These are phyloP conservation scores for Wickerhamomyces chaumierensis DNA, from an alignment of 805 yeast genomes.

Conservation along the genomic window DNA sequence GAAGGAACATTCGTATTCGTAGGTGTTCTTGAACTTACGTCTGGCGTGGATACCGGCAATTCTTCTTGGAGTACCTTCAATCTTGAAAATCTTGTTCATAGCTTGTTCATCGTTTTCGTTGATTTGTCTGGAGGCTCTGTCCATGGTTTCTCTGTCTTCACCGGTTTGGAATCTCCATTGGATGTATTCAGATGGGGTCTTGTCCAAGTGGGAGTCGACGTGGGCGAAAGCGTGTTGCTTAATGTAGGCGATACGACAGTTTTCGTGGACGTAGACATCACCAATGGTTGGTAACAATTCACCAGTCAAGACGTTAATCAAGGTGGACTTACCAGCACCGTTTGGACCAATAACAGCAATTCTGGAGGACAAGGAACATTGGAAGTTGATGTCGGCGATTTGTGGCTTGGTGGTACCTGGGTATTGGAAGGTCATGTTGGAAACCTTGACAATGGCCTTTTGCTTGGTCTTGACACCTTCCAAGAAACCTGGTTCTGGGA, in stretches of 20 bases:
- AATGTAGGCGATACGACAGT: constrained; percentile 99
- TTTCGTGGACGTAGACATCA: constrained; percentile 99
- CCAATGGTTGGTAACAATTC: constrained; percentile 96
- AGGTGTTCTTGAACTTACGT: constrained; percentile 99
- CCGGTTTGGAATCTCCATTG: constrained; percentile 99
- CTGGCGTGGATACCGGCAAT: constrained; percentile 88
- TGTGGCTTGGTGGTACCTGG: constrained; percentile 98
- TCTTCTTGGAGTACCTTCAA: constrained; percentile 98
- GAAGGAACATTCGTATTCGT: constrained; percentile 99
- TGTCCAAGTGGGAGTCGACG: constrained; percentile 96
- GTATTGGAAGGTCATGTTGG: constrained; percentile 97
- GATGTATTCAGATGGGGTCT: constrained; percentile 99
- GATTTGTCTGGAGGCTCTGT: constrained; percentile 98
- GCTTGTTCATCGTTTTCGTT: constrained; percentile 94
- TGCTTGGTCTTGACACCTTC: constrained; percentile 99
- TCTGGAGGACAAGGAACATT: constrained; percentile 98
- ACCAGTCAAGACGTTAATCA: constrained; percentile 98
- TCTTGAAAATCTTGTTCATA: constrained; percentile 98
- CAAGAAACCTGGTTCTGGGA: constrained; percentile 99
- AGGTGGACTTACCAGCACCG: constrained; percentile 99
- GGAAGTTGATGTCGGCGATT: constrained; percentile 85
- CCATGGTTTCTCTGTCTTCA: constrained; percentile 99
- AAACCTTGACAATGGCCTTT: constrained; percentile 98
- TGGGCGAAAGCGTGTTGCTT: constrained; percentile 99
- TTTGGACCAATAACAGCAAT: constrained; percentile 99